phyloP scores from a whole-genome alignment of 331 rosid species.

The Pyrus hybrid region DNA sequence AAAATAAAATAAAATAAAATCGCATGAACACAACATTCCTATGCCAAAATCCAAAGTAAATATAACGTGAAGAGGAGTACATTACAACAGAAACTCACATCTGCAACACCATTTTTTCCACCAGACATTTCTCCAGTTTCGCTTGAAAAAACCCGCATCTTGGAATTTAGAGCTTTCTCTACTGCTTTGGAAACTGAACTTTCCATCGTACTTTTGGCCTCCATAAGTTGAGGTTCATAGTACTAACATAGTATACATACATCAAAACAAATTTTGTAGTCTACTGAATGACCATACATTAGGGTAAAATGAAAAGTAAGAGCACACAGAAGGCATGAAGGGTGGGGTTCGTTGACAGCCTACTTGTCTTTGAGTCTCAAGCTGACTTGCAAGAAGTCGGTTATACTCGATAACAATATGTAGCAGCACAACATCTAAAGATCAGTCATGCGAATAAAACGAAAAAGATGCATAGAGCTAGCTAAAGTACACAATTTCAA shows the following conservation, averaged over 20 bases:
- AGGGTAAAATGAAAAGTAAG: neutral
- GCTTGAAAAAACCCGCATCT: constrained; percentile 59
- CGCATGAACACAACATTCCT: neutral
- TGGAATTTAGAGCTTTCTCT: constrained; percentile 55
- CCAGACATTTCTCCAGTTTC: constrained; percentile 51
- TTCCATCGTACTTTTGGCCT: constrained; percentile 58
- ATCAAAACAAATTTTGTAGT: no score
- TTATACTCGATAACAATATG: constrained; percentile 90
- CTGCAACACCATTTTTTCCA: constrained; percentile 52
- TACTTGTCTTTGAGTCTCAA: constrained; percentile 88
- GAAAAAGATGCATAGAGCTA: neutral
- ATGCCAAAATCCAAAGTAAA: neutral
- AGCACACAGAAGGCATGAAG: neutral
- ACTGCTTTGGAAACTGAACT: constrained; percentile 57
- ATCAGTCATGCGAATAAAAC: constrained; percentile 13
- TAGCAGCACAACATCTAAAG: constrained; percentile 18
- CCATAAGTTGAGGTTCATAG: constrained; percentile 61
- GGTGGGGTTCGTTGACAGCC: constrained; percentile 12
- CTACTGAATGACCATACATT: neutral
- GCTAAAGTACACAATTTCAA: constrained; percentile 46
- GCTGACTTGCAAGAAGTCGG: constrained; percentile 74
- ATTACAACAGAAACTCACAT: constrained; percentile 24
- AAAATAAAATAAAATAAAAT: neutral
- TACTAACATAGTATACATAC: constrained; percentile 19
- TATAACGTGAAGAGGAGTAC: neutral